Evolutionary conservation across 2,329 filamentous ascomycete genomes (phyloP), one percentile per base, ranked within the genome.

Genomic region (Penicillium sp.): DNA sequence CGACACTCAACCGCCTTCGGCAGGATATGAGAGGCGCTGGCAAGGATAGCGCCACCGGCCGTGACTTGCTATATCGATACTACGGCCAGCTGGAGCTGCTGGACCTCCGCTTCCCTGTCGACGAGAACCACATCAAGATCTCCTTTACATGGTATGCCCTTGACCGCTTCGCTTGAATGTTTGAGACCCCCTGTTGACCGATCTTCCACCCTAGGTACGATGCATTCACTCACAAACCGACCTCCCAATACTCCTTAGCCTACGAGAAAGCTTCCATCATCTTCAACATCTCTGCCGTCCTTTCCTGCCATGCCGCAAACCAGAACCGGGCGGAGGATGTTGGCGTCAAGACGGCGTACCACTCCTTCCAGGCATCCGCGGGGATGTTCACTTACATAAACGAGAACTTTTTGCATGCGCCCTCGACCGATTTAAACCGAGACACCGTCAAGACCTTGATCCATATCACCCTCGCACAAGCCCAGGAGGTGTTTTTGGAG

Each of bases 321-420:
- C 96, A 99, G 80, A 93, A 95, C 70, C 89, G 95, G 54, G 91
- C 91, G 66, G 93, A 98, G 75, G 95, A 99, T 74, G 86, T 91
- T 6, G 94, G 94, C 37, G 86, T 98, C 75, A 99, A 99, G 81
- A 94, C 93, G 15, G 92, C 95, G 19, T 99, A 98, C 76, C 94
- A 99, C 78, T 97, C 93, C 22, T 98, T 98, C 81, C 95, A 99
- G 78, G 95, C 95, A 44, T 93, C 94, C 8, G 95, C 95, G 10
- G 95, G 95, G 81, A 99, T 99, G 95, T 99, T 98, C 78, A 98
- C 94, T 57, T 99, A 99, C 74, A 99, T 99, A 82, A 99, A 99
- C 79, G 95, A 99, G 80, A 99, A 99, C 81, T 99, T 99, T 76
- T 83, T 99, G 38, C 95, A 99, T 73, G 95, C 95, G 1, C 95